phyloP scores from a whole-genome alignment of 179 eudicot species.

The Silene noctiflora region DNA sequence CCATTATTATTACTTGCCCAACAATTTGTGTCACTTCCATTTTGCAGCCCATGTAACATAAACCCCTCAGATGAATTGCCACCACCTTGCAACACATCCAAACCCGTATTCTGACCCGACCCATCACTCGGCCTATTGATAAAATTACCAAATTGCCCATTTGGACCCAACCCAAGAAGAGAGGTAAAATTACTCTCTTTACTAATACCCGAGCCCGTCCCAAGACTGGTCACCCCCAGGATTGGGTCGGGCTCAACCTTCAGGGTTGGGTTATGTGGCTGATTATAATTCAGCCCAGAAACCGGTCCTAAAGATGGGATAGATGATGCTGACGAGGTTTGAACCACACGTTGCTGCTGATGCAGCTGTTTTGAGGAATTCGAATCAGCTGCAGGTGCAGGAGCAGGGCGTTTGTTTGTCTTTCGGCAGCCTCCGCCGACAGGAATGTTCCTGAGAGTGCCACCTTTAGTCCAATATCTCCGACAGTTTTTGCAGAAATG shows the following conservation, averaged over 20 bases:
- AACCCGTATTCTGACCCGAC: conserved; percentile 18
- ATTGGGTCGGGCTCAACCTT: conserved; percentile 27
- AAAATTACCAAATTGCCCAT: conserved; percentile 21
- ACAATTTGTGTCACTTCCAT: conserved; percentile 24
- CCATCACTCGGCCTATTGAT: conserved; percentile 18
- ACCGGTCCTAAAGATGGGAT: not conserved
- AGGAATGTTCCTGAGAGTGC: conserved; percentile 58
- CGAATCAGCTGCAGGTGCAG: not conserved
- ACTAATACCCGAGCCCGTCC: conserved; percentile 2
- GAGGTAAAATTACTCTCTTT: conserved; percentile 35
- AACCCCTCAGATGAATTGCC: conserved; percentile 40
- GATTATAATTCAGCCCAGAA: not conserved
- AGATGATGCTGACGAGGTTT: not conserved
- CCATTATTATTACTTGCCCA: conserved; percentile 33
- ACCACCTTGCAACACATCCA: conserved; percentile 12
- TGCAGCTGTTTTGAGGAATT: conserved; percentile 1
- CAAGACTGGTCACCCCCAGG: not conserved
- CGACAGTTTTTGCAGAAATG: conserved; percentile 57
- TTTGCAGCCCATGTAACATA: conserved; percentile 23
- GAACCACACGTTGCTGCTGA: not conserved
- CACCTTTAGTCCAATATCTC: conserved; percentile 72
- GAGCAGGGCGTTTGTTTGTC: conserved; percentile 37
- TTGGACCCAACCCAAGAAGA: conserved; percentile 28
- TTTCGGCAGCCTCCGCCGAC: conserved; percentile 59
- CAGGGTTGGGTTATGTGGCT: not conserved